phyloP scores from a whole-genome alignment of 2,329 filamentous ascomycete genomes.

The Phaeosphaeria sp. region DNA sequence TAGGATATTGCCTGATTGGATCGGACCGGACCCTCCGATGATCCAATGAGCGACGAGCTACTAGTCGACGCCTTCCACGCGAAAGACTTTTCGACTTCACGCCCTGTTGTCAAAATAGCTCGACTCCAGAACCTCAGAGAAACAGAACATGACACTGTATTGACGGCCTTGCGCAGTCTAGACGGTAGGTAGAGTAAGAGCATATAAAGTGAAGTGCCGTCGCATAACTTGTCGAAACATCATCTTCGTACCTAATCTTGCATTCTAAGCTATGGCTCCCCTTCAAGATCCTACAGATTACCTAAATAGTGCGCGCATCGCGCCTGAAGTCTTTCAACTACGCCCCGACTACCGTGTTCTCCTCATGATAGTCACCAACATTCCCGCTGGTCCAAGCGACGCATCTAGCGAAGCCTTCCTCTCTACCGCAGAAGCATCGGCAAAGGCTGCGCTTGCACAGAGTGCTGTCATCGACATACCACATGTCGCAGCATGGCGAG shows the following conservation, averaged over 20 bases:
- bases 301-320: constrained; percentile 13
- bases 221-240: not conserved
- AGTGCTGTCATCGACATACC: constrained; percentile 39
- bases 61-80: too few species aligned
- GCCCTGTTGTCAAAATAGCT: constrained; percentile 7
- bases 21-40: too few species aligned
- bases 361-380: constrained; percentile 42
- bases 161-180: not conserved
- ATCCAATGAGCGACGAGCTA: too few species aligned
- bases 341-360: constrained; percentile 50
- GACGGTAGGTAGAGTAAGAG: not conserved
- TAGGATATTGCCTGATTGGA: too few species aligned
- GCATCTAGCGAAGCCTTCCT: constrained; percentile 38
- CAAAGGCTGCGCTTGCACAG: constrained; percentile 13
- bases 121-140: not conserved
- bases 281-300: not conserved
- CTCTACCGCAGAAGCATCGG: constrained; percentile 33
- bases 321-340: constrained; percentile 40
- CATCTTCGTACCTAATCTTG: not conserved
- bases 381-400: constrained; percentile 43
- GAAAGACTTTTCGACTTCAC: not conserved
- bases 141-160: not conserved
- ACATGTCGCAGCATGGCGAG: constrained; percentile 49
- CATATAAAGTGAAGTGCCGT: not conserved
- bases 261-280: not conserved